Evolutionary conservation across 306 rosid genomes (phyloP), one percentile per base, ranked within the genome.

Genomic region (Fragaria vesca): DNA sequence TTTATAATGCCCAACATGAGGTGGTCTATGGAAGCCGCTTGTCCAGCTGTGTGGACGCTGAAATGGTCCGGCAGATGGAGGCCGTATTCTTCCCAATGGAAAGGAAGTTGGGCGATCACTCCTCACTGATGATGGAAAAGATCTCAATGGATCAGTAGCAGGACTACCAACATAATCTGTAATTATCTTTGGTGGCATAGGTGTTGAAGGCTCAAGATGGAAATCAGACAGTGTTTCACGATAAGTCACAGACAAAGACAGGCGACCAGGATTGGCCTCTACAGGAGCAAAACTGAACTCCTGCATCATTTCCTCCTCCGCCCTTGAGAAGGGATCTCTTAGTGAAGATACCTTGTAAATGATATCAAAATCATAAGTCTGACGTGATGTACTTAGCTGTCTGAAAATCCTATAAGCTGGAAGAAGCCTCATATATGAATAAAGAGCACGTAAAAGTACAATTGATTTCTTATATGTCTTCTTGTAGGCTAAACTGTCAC

Each of bases 121-220:
- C 89, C 81, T 90, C 57, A 70, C 87, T 1, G 85, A 88, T 60
- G 83, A 61, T 47, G 95, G 91, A 76, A 93, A 86, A 71, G 63
- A 86, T 80, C 92, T 91, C 87, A 88, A 18, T 63, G 92, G 97
- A 50, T 93, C 92, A 30, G 96, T 85, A 68, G 72, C 84, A 74
- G 97, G 97, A 62, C 96, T 91, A 75, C 97, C 98, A 77, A 93
- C 97, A 88, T 93, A 93, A 82, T 93, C 96, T 43, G 89, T 71
- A 12, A 91, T 93, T 78, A 93, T 90, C 84, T 63, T 86, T 17
- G 97, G 85, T 42, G 91, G 89, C 80, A 88, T 72, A 48, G 93
- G 71, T 48, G 86, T 43, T 75, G 92, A 87, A 73, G 87, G 85
- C 88, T 88, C 89, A 16, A 91, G 92, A 84, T 85, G 90, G 66